A percentile compares a stretch with the other conserved stretches of the same genome.
phyloP scores from a whole-genome alignment of 164 flowering plant genomes.

The Tinospora cordifolia region DNA sequence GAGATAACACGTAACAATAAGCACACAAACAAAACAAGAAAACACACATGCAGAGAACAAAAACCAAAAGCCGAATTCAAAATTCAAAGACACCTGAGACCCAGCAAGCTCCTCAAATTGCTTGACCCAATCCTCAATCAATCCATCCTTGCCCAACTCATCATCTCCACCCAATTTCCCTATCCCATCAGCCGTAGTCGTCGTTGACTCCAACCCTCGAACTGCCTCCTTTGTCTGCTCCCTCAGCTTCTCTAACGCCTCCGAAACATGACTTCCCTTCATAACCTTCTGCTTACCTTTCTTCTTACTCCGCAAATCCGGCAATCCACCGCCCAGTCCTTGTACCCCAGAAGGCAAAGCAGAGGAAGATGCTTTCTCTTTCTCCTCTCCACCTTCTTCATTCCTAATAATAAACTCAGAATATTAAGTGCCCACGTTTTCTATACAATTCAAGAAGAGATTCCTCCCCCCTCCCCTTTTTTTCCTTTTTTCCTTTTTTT shows the following conservation, averaged over 20 bases:
- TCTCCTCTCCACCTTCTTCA: conserved; percentile 27
- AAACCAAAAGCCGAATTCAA: not conserved
- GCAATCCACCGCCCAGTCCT: conserved; percentile 84
- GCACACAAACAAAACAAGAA: not conserved
- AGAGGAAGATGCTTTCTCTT: conserved; percentile 20
- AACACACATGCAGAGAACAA: no score
- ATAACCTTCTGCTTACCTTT: conserved; percentile 62
- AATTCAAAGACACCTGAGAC: conserved; percentile 52
- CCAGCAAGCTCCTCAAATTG: conserved; percentile 92
- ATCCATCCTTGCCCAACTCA: conserved; percentile 39
- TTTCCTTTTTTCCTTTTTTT: no score
- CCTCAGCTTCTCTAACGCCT: conserved; percentile 80
- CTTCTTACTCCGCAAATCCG: conserved; percentile 67
- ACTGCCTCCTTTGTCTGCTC: conserved; percentile 88
- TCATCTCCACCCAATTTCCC: conserved; percentile 32
- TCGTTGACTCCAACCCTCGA: conserved; percentile 59
- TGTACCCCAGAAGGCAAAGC: conserved; percentile 44
- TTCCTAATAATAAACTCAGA: conserved; percentile 23
- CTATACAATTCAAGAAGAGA: no score
- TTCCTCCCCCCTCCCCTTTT: no score
- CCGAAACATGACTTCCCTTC: conserved; percentile 66
- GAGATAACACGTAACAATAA: not conserved
- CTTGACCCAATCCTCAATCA: conserved; percentile 91
- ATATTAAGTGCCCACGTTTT: not conserved
- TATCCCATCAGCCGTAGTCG: conserved; percentile 14